Evolutionary conservation across 2,329 filamentous ascomycete species (phyloP), one percentile per base, ranked within the genome.

Genomic region (Trichoderma aggressivum): DNA sequence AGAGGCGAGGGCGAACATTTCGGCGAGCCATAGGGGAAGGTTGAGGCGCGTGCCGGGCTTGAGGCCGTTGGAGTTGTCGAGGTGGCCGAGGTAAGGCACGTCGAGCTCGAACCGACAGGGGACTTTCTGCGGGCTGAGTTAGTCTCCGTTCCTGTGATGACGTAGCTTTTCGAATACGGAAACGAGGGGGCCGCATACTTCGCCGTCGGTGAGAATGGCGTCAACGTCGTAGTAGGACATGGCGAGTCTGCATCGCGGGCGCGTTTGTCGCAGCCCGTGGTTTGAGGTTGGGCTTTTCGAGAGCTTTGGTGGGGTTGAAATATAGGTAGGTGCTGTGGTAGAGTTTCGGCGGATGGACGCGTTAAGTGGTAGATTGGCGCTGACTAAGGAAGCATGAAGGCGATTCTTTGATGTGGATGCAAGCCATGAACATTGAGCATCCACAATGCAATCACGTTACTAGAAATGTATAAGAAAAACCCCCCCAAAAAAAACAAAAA

Each of bases 91-190:
- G 70, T 92, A 90, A 24, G 94, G 92, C 36, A 97, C 91, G 72
- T 95, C 92, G 78, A 98, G 88, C 78, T 97, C 92, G 82, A 98
- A 98, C 65, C 92, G 97, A 84, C 94, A 97, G 53, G 96, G 95
- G 36, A 98, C 89, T 92, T 98, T 98, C 90, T 97, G 76, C 2
- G 28, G 18, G 47, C 16, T 18, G 65, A 30, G 6, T 43, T 7
- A 36, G 47, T 2, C 11, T n/a, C 28, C 4, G 28, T 43, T 28
- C 10, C 24, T 11, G 1, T 5, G 11, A 34, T 34, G 12, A 11
- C 12, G 32, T 34, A 34, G 32, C 32, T 34, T 30, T 43, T 3
- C 3, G 12, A n/a, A 16, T 1, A 56, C n/a, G 14, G 7, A 7
- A 43, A 5, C 18, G n/a, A 18, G 34, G 21, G 1, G 3, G 21